Base-by-base conservation (phyloP, 352 stramenopile genomes). In the Halophytophthora batemanensis region DNA sequence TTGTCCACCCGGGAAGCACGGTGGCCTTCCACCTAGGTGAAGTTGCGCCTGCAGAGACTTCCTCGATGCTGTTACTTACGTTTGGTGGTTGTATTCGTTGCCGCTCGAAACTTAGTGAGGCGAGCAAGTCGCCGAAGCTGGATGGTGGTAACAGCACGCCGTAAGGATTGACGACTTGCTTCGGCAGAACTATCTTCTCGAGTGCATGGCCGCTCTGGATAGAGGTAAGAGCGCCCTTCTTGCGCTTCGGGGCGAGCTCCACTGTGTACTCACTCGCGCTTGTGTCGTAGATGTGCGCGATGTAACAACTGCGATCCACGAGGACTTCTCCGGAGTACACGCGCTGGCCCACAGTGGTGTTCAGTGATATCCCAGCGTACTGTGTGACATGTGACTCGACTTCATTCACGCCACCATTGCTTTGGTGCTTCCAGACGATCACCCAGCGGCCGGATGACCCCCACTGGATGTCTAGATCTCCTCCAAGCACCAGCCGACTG, bases 161-260 rank as follows among this genome's bases (percentile, higher is more conserved):
- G 39, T 85, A 85, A 12, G 77, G 74, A 52, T 83, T 87, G 15
- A 87, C 52, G 3, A 59, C 21, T 3, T 49, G 51, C 44, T 87
- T 87, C n/a, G 62, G 19, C 12, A 87, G 28, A 6, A 61, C 33
- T 17, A 59, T 29, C 17, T 43, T 47, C 33, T 35, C 61, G 15
- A 15, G 15, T 0, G 14, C 15, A 5, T 22, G 12, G 15, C 12
- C 18, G 15, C 11, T 18, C 18, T 47, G 33, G 19, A 13, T 11
- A 2, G 42, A 21, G 41, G 18, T 19, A 11, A 23, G 3, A 17
- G 22, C 22, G 14, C 25, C 11, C 23, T 3, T 29, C 14, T 35
- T 45, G 17, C n/a, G 19, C 40, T 59, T 67, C 25, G 43, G 34
- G 33, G 44, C 41, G 6, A 67, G 45, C 21, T 71, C 63, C 7